Evolutionary conservation across 257 asterid genomes (phyloP).

Genomic region (Nicotiana tomentosiformis): DNA sequence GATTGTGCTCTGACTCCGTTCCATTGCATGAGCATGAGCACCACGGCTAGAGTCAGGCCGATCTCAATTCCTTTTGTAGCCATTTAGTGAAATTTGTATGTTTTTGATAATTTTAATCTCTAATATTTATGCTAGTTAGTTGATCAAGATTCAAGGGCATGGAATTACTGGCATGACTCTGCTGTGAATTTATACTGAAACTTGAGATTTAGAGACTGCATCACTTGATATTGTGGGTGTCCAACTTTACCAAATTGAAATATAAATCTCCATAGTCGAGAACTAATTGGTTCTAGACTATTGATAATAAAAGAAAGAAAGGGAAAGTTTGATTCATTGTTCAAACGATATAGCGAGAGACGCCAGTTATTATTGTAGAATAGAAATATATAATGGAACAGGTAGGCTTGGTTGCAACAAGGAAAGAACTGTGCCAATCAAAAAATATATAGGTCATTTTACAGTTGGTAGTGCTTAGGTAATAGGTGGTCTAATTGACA

Average conservation of each 20-base stretch:
- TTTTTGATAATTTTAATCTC: background rate
- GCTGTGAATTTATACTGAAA: slow-evolving; percentile 12
- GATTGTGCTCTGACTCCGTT: slow-evolving; percentile 33
- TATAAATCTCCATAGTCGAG: background rate
- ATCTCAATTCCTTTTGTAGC: slow-evolving; percentile 15
- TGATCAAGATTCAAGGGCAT: background rate
- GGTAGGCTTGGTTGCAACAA: slow-evolving; percentile 1
- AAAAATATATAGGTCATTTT: background rate
- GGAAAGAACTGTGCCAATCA: background rate
- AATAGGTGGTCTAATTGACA: background rate
- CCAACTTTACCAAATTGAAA: slow-evolving; percentile 18
- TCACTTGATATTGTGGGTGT: slow-evolving; percentile 15
- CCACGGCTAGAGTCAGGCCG: background rate
- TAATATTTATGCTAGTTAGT: slow-evolving; percentile 1
- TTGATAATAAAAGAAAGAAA: background rate
- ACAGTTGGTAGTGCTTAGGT: background rate
- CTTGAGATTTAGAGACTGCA: background rate
- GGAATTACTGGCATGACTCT: background rate
- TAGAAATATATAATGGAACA: background rate
- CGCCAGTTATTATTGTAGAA: background rate
- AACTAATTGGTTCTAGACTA: background rate
- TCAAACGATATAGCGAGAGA: background rate
- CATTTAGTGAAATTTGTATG: slow-evolving; percentile 13
- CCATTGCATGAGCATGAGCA: slow-evolving; percentile 4
- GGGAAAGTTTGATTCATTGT: background rate